Evolutionary conservation across 371 early-diverging fungal genomes (phyloP).

Genomic region (Mortierella sp.): DNA sequence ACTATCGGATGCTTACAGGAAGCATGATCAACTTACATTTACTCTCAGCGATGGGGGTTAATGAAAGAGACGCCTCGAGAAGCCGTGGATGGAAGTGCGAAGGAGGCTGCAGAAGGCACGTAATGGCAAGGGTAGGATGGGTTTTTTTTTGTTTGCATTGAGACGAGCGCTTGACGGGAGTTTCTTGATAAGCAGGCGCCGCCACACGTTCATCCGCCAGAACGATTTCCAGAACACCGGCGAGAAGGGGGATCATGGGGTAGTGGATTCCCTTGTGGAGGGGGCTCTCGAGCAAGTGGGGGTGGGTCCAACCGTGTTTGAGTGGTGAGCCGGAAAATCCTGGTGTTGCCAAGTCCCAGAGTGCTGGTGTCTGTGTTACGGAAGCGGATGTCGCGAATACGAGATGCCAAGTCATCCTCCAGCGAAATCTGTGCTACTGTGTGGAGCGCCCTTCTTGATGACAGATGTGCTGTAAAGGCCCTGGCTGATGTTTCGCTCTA

Average conservation of each 20-base stretch:
- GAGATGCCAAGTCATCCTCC: constrained; percentile 1
- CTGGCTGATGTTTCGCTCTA: not conserved
- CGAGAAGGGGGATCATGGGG: not conserved
- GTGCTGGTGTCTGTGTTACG: not conserved
- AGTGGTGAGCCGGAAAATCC: not conserved
- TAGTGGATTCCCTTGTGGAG: too few species aligned
- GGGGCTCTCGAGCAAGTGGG: constrained; percentile 1
- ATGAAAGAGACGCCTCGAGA: too few species aligned
- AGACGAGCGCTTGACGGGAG: too few species aligned
- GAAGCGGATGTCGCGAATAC: not conserved
- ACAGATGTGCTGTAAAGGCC: not conserved
- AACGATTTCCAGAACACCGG: constrained; percentile 6
- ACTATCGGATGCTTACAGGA: too few species aligned
- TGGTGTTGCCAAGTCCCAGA: not conserved
- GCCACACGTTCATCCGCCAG: too few species aligned
- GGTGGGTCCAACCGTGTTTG: not conserved
- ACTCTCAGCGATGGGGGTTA: too few species aligned
- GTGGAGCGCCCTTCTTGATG: not conserved
- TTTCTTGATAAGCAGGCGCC: too few species aligned
- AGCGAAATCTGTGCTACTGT: not conserved
- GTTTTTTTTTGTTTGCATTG: too few species aligned
- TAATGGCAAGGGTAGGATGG: too few species aligned
- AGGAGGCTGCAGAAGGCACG: too few species aligned
- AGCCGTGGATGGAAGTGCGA: too few species aligned
- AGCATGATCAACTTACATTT: too few species aligned